Conservation (phyloP, 352 stramenopile genomes). For the Saprolegnia diclina region DNA sequence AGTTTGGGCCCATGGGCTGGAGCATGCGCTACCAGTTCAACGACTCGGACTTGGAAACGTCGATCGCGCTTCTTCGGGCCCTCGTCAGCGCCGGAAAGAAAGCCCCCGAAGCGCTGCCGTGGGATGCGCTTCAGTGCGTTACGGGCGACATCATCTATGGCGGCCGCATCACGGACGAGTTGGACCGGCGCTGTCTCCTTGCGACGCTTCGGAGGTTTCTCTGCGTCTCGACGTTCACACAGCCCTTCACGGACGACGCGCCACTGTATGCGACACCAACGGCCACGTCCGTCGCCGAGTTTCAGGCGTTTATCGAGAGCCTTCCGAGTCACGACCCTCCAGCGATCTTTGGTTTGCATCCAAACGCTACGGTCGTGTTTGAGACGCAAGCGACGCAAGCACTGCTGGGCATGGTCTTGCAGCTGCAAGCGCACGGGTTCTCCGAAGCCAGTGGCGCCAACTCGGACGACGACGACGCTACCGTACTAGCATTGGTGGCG, state of each 20-base stretch:
- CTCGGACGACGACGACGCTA: constrained; percentile 4
- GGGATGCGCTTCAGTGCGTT: constrained; percentile 73
- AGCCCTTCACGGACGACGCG: background rate
- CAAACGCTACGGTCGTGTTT: constrained; percentile 69
- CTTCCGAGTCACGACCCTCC: constrained; percentile 36
- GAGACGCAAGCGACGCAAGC: constrained; percentile 50
- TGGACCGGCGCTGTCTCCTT: constrained; percentile 65
- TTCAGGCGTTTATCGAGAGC: constrained; percentile 45
- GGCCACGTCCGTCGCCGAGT: background rate
- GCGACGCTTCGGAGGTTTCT: constrained; percentile 62
- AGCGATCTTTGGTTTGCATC: constrained; percentile 78
- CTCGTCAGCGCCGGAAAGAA: constrained; percentile 33
- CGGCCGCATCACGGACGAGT: constrained; percentile 75
- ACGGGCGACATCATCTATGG: constrained; percentile 79
- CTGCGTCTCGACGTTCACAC: constrained; percentile 31
- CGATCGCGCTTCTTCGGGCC: constrained; percentile 48
- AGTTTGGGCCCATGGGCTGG: constrained; percentile 74
- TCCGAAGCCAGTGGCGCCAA: background rate
- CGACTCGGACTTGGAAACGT: constrained; percentile 67
- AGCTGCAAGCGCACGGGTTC: constrained; percentile 5
- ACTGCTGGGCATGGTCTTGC: constrained; percentile 29
- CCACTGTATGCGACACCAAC: background rate
- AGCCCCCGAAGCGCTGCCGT: constrained; percentile 38
- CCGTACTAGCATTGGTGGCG: constrained; percentile 23
- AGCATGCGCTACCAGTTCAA: constrained; percentile 77